Evolutionary conservation across 2,329 filamentous ascomycete species (phyloP).

Genomic region (Verticillium nubilum): DNA sequence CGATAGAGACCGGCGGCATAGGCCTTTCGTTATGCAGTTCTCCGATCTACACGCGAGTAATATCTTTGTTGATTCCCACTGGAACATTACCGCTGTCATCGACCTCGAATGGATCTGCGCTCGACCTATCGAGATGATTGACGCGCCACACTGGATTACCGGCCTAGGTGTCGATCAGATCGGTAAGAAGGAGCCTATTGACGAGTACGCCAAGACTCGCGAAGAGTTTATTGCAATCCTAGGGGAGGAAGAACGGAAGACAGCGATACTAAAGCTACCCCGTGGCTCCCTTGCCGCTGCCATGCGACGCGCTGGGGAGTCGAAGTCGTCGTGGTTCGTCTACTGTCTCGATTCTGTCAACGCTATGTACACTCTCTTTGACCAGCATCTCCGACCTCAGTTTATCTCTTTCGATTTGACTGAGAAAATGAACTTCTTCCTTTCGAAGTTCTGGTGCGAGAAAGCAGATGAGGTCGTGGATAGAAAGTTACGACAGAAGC

Average conservation of each 20-base stretch:
- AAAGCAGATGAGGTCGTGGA: too few species aligned
- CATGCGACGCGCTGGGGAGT: too few species aligned
- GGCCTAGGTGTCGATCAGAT: conserved; percentile 13
- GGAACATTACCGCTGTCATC: conserved; percentile 26
- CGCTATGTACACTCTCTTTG: too few species aligned
- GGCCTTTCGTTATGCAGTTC: conserved; percentile 21
- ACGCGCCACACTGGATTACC: conserved; percentile 25
- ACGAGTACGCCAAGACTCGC: not conserved
- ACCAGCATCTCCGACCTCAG: too few species aligned
- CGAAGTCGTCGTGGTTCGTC: too few species aligned
- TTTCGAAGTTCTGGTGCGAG: too few species aligned
- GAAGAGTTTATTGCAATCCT: not conserved
- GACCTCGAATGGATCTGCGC: conserved; percentile 29
- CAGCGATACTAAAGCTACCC: too few species aligned
- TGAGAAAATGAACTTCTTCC: too few species aligned
- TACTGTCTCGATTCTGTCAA: too few species aligned
- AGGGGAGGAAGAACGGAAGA: not conserved
- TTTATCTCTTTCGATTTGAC: too few species aligned
- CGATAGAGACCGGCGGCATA: conserved; percentile 15
- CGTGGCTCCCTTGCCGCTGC: too few species aligned
- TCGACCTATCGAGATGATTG: conserved; percentile 22
- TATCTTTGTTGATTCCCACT: conserved; percentile 27
- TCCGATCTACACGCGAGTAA: conserved; percentile 27
- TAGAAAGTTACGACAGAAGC: too few species aligned
- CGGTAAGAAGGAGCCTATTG: conserved; percentile 4